Evolutionary conservation across 2,329 filamentous ascomycete genomes (phyloP), one percentile per base, ranked within the genome.

Genomic region (Claviceps paspali): DNA sequence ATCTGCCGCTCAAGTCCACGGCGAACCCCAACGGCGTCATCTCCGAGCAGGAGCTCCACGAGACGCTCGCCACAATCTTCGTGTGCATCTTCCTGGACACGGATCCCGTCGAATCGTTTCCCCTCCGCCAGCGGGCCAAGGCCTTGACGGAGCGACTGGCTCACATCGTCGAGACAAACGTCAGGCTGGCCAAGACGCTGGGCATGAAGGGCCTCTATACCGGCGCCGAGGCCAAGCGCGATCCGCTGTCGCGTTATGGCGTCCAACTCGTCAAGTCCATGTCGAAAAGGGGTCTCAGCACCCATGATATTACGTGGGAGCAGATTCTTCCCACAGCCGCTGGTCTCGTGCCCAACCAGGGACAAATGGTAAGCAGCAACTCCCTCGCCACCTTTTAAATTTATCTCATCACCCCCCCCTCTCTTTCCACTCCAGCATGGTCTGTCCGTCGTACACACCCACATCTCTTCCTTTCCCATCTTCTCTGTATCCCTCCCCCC

Each of bases 341-440:
- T 4, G 71, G 76, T 2, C 70, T 80, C 54, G 75, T 82, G 6
- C 76, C 82, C 1, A 82, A 75, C 47, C 79, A 86, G 52, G 76
- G 72, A 2, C 73, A 82, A 49, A 64, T 80, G 48, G 70, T 76
- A 56, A 56, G 67, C n/a, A n/a, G n/a, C n/a, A n/a, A n/a, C n/a
- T n/a, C n/a, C n/a, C n/a, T n/a, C n/a, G n/a, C n/a, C n/a, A n/a
- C n/a, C n/a, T n/a, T n/a, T n/a, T n/a, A n/a, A n/a, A n/a, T n/a
- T n/a, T n/a, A n/a, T n/a, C n/a, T n/a, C n/a, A n/a, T n/a, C n/a
- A n/a, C n/a, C n/a, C n/a, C n/a, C n/a, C n/a, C n/a, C n/a, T n/a
- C n/a, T n/a, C n/a, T n/a, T n/a, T n/a, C n/a, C n/a, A n/a, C n/a
- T n/a, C n/a, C n/a, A n/a, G n/a, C n/a, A n/a, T n/a, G n/a, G n/a